Conservation (phyloP, 2,329 filamentous ascomycete species). For the Blastomyces gilchristii region DNA sequence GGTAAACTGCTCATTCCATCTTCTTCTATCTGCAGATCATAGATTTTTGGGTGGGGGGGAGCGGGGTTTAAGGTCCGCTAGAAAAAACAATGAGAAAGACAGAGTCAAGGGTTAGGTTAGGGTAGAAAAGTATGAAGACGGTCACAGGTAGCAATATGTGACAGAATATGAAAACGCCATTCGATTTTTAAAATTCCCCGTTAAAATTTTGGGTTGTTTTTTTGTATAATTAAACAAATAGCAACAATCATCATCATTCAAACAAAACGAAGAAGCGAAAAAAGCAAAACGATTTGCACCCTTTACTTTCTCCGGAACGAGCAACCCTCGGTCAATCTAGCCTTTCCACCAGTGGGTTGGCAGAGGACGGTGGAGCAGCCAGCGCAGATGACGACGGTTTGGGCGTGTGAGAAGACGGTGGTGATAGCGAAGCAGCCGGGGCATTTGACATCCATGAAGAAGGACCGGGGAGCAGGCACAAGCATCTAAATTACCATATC, state of each 20-base stretch:
- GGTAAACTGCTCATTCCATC: constrained; percentile 30
- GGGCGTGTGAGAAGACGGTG: constrained; percentile 99
- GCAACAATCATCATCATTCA: constrained; percentile 9
- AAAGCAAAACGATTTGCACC: constrained; percentile 7
- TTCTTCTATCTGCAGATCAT: constrained; percentile 36
- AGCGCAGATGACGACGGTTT: constrained; percentile 99
- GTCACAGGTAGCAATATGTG: constrained; percentile 10
- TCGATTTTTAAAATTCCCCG: constrained; percentile 15
- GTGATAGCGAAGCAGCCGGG: constrained; percentile 99
- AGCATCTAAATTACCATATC: constrained; percentile 54
- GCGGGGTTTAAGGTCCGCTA: background rate
- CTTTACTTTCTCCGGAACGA: constrained; percentile 99
- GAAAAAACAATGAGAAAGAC: background rate
- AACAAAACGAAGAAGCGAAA: constrained; percentile 7
- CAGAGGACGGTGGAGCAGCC: constrained; percentile 99
- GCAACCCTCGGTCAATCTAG: constrained; percentile 97
- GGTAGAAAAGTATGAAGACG: constrained; percentile 9
- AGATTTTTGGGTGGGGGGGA: background rate
- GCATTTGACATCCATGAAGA: constrained; percentile 99
- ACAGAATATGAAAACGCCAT: constrained; percentile 15
- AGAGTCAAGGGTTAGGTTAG: constrained; percentile 13
- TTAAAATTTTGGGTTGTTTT: constrained; percentile 21
- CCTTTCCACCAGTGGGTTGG: constrained; percentile 99
- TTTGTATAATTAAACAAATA: constrained; percentile 18
- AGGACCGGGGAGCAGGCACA: constrained; percentile 91